Evolutionary conservation across 2,329 filamentous ascomycete genomes (phyloP).

Genomic region (Fusarium coffeatum): DNA sequence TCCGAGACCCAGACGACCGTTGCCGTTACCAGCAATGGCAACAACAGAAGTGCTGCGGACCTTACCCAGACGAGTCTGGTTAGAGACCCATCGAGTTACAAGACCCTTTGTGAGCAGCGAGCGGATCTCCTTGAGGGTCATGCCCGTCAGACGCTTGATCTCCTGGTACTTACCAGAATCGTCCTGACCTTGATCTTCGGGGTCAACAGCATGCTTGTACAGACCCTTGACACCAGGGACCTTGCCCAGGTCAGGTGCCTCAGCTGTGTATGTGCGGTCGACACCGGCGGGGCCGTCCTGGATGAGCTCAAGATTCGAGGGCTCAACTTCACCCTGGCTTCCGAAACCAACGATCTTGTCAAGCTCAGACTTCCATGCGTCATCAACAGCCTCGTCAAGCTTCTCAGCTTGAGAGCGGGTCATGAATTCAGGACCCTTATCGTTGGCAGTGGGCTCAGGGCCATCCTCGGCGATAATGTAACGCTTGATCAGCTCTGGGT

Average conservation of each 20-base stretch:
- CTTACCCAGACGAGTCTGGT: slow-evolving; percentile 97
- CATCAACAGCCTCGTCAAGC: slow-evolving; percentile 53
- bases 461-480: slow-evolving; percentile 52
- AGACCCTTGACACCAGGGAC: slow-evolving; percentile 64
- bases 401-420: slow-evolving; percentile 52
- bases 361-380: slow-evolving; percentile 54
- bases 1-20: slow-evolving; percentile 88
- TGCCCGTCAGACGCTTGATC: slow-evolving; percentile 66
- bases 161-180: slow-evolving; percentile 62
- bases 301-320: slow-evolving; percentile 53
- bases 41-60: slow-evolving; percentile 80
- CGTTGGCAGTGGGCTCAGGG: slow-evolving; percentile 43
- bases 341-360: slow-evolving; percentile 49
- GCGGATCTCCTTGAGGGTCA: slow-evolving; percentile 64
- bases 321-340: slow-evolving; percentile 49
- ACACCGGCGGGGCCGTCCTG: slow-evolving; percentile 53
- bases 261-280: slow-evolving; percentile 54
- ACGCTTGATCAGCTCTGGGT: slow-evolving; percentile 55
- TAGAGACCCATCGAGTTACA: slow-evolving; percentile 79
- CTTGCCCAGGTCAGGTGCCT: slow-evolving; percentile 64
- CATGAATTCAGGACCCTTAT: slow-evolving; percentile 45
- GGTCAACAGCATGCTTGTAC: slow-evolving; percentile 62
- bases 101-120: slow-evolving; percentile 76
- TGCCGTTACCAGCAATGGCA: slow-evolving; percentile 85
- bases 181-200: slow-evolving; percentile 63